Conservation (phyloP, 768 basidiomycete species). For the Russula vinacea region DNA sequence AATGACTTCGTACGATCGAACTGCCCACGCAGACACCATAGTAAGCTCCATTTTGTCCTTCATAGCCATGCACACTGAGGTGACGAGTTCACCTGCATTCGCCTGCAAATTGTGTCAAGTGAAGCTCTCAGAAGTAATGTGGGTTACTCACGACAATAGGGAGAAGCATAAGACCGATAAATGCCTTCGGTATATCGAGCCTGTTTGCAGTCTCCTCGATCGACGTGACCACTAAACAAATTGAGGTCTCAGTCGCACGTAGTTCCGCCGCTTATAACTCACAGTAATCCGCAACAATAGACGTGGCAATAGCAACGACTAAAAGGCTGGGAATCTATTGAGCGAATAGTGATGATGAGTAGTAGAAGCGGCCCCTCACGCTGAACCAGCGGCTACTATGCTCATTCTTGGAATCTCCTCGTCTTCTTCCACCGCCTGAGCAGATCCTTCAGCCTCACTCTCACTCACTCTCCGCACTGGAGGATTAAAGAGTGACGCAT, state of each 20-base stretch:
- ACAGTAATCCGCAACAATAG: slow-evolving; percentile 88
- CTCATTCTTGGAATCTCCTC: slow-evolving; percentile 60
- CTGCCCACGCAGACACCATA: slow-evolving; percentile 75
- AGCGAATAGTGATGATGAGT: slow-evolving; percentile 1
- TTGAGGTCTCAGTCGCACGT: slow-evolving; percentile 9
- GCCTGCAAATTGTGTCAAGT: slow-evolving; percentile 42
- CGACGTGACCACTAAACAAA: slow-evolving; percentile 68
- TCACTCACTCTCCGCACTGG: not conserved
- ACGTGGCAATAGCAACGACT: slow-evolving; percentile 71
- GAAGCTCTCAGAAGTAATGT: not conserved
- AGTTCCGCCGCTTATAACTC: slow-evolving; percentile 36
- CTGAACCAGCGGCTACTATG: slow-evolving; percentile 56
- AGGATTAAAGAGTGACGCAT: slow-evolving; percentile 57
- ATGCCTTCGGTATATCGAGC: slow-evolving; percentile 77
- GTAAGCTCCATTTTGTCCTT: slow-evolving; percentile 72
- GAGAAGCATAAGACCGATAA: slow-evolving; percentile 82
- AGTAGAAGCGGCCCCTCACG: slow-evolving; percentile 36
- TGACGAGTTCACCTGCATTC: slow-evolving; percentile 83
- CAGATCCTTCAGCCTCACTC: not conserved
- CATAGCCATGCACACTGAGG: slow-evolving; percentile 85
- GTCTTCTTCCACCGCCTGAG: slow-evolving; percentile 39
- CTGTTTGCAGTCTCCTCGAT: slow-evolving; percentile 87
- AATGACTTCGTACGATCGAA: slow-evolving; percentile 56
- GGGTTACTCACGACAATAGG: slow-evolving; percentile 70
- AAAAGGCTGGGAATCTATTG: slow-evolving; percentile 49